Base-by-base conservation (phyloP, 805 yeast species). In the Phaffomyces opuntiae region DNA sequence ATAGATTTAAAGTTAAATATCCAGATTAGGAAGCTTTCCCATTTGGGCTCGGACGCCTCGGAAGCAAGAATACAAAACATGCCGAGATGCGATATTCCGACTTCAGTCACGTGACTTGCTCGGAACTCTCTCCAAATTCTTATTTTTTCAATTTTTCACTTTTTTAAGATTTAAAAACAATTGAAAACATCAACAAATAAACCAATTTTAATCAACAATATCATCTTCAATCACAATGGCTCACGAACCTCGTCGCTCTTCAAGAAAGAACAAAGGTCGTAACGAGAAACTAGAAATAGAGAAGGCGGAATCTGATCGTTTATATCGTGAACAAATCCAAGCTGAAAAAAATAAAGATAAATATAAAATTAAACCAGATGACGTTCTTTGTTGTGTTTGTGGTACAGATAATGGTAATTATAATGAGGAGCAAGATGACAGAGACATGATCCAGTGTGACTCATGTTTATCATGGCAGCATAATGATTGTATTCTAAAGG, bases 381-480 rank as follows among this genome's bases (percentile, higher is more conserved):
- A 51, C 6, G 83, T 82, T 2, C 66, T 77, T 25, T 83, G 90
- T 60, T 61, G 70, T 1, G 80, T 77, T 0, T 83, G 89, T 62
- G 83, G 82, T 3, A 68, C 84, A 2, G 75, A 70, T 19, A 77
- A 76, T 46, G 71, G 64, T 16, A 81, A 78, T 50, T 81, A 78
- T 57, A 69, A 80, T 53, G 83, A 74, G 49, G 80, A 72, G 0
- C 72, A 70, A 5, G 86, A 80, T 49, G 60, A 62, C 1, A 80
- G 84, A 13, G 68, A 67, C 12, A 80, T 81, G 84, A 73, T 82
- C 26, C 79, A 78, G 54, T 83, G 90, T 62, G 87, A 80, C 26
- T 53, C 63, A 8, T 83, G 90, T 57, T 62, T 70, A 39, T 75
- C 87, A 2, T 83, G 89, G 89, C 89, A 83, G 57, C 90, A 83